Percentiles rank a stretch among this genome's conserved stretches.
These are phyloP conservation scores for Solanum tarapatanum DNA, from an alignment of 257 asterid species.

Conservation along the genomic window DNA sequence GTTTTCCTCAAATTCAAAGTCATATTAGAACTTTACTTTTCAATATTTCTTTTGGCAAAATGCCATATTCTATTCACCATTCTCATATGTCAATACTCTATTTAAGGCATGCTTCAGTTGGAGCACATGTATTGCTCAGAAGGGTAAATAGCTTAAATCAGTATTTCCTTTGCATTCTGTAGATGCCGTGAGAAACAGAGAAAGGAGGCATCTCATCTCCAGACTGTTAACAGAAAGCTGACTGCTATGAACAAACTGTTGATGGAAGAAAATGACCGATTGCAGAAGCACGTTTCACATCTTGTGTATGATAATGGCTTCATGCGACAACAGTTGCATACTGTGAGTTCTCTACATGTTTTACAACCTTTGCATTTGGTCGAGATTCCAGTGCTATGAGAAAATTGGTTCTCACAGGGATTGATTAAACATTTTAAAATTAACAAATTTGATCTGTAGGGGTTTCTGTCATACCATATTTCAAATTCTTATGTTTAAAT, in stretches of 20 bases:
- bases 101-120: not conserved
- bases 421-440: not conserved
- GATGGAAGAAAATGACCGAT: constrained; percentile 95
- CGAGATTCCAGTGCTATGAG: not conserved
- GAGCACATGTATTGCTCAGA: not conserved
- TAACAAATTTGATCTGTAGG: not conserved
- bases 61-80: not conserved
- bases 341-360: constrained; percentile 32
- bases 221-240: constrained; percentile 74
- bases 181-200: constrained; percentile 96
- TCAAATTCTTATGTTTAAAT: not conserved
- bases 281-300: constrained; percentile 84
- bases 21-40: not conserved
- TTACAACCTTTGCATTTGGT: not conserved
- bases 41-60: not conserved
- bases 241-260: constrained; percentile 84
- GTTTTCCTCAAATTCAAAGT: not conserved
- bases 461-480: not conserved
- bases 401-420: not conserved
- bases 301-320: constrained; percentile 82
- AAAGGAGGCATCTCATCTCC: constrained; percentile 81
- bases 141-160: not conserved
- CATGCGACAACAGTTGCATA: constrained; percentile 65
- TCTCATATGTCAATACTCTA: not conserved
- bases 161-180: not conserved